A percentile compares a stretch with the other conserved stretches of the same genome.
These are phyloP conservation scores for Blepharisma stoltei DNA, from an alignment of 73 alveolate species.

Conservation along the genomic window DNA sequence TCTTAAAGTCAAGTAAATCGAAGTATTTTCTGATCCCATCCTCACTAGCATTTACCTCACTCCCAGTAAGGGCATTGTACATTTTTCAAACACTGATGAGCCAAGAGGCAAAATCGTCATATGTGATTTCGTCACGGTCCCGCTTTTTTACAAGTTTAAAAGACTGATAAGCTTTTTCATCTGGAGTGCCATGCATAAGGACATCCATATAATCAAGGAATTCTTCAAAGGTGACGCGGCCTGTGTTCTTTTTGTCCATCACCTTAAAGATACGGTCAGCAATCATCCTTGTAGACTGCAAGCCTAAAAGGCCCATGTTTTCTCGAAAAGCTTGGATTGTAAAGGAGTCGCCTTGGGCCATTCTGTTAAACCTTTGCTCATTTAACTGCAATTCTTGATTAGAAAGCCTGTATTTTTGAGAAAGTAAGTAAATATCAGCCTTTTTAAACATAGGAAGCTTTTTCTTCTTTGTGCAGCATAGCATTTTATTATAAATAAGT, in stretches of 20 bases:
- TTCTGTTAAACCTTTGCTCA: not conserved
- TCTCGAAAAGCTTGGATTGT: slow-evolving; percentile 29
- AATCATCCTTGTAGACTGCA: slow-evolving; percentile 47
- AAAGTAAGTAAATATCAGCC: too few species aligned
- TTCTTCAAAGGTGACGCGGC: slow-evolving; percentile 54
- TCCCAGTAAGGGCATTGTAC: slow-evolving; percentile 64
- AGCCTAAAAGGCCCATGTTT: slow-evolving; percentile 58
- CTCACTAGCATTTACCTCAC: not conserved
- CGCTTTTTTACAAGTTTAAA: slow-evolving; percentile 48
- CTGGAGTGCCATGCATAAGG: slow-evolving; percentile 60
- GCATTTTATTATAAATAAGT: not conserved
- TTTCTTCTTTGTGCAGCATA: slow-evolving; percentile 29
- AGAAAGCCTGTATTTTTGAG: not conserved
- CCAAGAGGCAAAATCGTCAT: slow-evolving; percentile 44
- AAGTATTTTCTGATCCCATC: slow-evolving; percentile 8
- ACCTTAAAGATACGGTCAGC: slow-evolving; percentile 66
- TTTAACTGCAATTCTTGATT: not conserved
- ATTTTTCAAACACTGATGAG: slow-evolving; percentile 37
- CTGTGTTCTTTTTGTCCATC: slow-evolving; percentile 45
- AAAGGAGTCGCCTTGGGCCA: not conserved
- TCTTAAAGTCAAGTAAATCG: slow-evolving; percentile 6
- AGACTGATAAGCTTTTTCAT: slow-evolving; percentile 53
- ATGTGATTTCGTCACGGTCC: slow-evolving; percentile 33
- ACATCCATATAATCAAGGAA: slow-evolving; percentile 60
- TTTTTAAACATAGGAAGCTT: not conserved